These are phyloP conservation scores for Hymenoscyphus scutula DNA, from an alignment of 2,329 filamentous ascomycete species.

Conservation along the genomic window DNA sequence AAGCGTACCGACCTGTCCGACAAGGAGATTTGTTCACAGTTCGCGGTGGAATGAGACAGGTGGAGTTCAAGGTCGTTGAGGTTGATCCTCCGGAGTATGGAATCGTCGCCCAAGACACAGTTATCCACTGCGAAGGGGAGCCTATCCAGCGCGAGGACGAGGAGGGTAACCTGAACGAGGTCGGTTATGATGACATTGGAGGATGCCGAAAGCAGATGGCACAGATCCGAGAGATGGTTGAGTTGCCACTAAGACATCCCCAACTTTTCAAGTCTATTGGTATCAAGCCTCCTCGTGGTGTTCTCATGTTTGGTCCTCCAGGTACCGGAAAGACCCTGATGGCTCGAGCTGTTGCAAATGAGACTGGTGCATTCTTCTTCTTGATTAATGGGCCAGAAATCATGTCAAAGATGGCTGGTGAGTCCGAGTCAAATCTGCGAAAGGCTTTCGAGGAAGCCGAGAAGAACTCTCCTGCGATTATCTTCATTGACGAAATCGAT, in stretches of 20 bases:
- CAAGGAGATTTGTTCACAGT: constrained; percentile 98
- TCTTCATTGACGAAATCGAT: constrained; percentile 99
- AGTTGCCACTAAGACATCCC: constrained; percentile 92
- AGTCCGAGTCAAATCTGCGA: constrained; percentile 95
- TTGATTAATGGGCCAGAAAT: constrained; percentile 98
- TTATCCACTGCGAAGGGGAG: constrained; percentile 98
- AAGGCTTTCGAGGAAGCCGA: constrained; percentile 99
- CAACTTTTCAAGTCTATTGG: constrained; percentile 99
- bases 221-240: constrained; percentile 97
- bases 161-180: constrained; percentile 98
- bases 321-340: constrained; percentile 99
- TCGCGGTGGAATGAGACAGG: constrained; percentile 96
- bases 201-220: constrained; percentile 99
- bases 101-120: constrained; percentile 96
- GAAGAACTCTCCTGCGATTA: constrained; percentile 98
- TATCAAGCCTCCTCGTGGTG: constrained; percentile 98
- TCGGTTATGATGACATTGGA: constrained; percentile 98
- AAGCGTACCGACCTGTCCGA: constrained; percentile 94
- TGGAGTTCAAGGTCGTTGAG: constrained; percentile 99
- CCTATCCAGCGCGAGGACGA: constrained; percentile 97
- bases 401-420: constrained; percentile 99
- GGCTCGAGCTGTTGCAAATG: constrained; percentile 97
- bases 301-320: constrained; percentile 92
- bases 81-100: constrained; percentile 98
- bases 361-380: constrained; percentile 99